A percentile compares a stretch with the other conserved stretches of the same genome.
phyloP scores from a whole-genome alignment of 805 yeast genomes.

The Myxozyma melibiosi region DNA sequence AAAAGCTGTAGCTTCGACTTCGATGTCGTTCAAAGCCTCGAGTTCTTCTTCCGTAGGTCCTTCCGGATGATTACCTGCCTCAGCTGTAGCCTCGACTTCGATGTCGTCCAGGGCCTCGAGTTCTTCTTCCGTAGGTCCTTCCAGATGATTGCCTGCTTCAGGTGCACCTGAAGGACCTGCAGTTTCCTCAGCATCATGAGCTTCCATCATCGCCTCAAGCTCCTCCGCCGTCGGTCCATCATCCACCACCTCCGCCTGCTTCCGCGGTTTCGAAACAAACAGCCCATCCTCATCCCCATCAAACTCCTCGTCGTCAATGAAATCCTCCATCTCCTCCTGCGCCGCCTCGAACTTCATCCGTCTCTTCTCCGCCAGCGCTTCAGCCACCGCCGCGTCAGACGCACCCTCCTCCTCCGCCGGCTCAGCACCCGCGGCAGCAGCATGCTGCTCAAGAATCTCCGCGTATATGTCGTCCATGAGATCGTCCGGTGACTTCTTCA shows the following conservation, averaged over 20 bases:
- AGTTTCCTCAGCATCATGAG: not conserved
- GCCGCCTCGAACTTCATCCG: not conserved
- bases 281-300: conserved; percentile 6
- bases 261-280: not conserved
- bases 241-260: not conserved
- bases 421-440: not conserved
- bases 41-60: not conserved
- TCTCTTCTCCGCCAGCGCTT: not conserved
- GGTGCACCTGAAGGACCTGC: not conserved
- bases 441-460: not conserved
- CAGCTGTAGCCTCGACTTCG: not conserved
- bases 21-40: not conserved
- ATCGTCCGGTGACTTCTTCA: not conserved
- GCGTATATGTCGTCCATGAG: conserved; percentile 1
- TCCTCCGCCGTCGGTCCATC: not conserved
- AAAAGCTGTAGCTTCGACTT: not conserved
- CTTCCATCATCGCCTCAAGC: not conserved
- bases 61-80: not conserved
- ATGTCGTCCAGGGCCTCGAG: not conserved
- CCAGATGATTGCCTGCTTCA: not conserved
- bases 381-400: not conserved
- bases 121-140: not conserved
- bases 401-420: not conserved
- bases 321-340: conserved; percentile 11
- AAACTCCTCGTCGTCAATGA: conserved; percentile 12